phyloP scores from a whole-genome alignment of 2,329 filamentous ascomycete species.

The Neoascochyta sp. region DNA sequence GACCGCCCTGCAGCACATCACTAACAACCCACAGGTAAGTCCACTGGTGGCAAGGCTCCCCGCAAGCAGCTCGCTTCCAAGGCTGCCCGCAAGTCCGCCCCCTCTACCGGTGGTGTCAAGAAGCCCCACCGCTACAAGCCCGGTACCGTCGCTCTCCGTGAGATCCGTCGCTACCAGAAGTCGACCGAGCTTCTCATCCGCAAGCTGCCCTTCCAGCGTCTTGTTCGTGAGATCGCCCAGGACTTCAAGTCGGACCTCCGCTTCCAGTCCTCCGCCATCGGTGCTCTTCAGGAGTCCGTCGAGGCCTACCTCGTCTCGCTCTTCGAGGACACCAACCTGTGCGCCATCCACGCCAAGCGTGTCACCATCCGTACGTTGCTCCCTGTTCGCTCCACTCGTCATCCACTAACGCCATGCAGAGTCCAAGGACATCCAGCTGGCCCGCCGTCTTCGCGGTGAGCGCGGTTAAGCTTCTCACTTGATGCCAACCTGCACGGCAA shows the following conservation, averaged over 20 bases:
- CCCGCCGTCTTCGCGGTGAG: constrained; percentile 57
- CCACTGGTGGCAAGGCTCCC: constrained; percentile 68
- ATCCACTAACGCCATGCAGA: constrained; percentile 47
- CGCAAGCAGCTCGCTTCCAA: constrained; percentile 99
- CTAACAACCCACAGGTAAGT: constrained; percentile 59
- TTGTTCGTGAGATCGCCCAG: constrained; percentile 73
- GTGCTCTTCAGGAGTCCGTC: constrained; percentile 89
- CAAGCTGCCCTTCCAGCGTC: constrained; percentile 75
- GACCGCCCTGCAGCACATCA: constrained; percentile 6
- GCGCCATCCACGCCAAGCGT: constrained; percentile 92
- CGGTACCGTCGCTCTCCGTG: constrained; percentile 76
- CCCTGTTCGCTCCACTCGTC: not conserved
- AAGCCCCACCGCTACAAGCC: constrained; percentile 56
- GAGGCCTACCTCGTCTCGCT: constrained; percentile 94
- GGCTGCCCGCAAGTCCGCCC: constrained; percentile 96
- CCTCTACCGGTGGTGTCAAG: constrained; percentile 76
- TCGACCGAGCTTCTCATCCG: constrained; percentile 80
- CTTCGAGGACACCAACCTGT: constrained; percentile 95
- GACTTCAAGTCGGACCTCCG: constrained; percentile 67
- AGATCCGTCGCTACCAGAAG: constrained; percentile 88
- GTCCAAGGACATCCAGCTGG: constrained; percentile 97
- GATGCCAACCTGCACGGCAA: constrained; percentile 22
- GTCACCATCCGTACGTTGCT: constrained; percentile 69
- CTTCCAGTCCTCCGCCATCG: constrained; percentile 95
- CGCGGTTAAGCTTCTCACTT: constrained; percentile 44